Evolutionary conservation across 257 asterid genomes (phyloP), one percentile per base, ranked within the genome.

Genomic region (Solanum appendiculatum): DNA sequence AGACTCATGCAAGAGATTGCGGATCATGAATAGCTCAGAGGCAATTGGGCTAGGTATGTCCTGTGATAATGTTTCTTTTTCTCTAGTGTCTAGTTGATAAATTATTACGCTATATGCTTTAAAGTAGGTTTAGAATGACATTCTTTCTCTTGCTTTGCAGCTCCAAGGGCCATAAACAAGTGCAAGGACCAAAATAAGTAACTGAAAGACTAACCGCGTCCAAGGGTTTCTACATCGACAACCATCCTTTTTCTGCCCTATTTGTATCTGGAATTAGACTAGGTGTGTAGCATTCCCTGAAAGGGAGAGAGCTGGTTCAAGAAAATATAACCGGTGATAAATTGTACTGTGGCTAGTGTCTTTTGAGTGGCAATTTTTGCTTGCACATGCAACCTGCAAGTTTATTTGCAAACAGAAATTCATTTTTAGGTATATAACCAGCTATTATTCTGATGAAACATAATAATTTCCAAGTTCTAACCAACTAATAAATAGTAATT

Each of bases 21-120:
- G 99, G 92, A 96, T 96, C 93, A 95, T 96, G 98, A 94, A 93
- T 88, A 94, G 99, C 89, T 92, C 98, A 1, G 98, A 96, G 70
- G 98, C 98, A 63, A 92, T 94, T 11, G 99, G 98, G 27, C 92
- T 96, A 91, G 98, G 99, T 96, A 92, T 20, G 91, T 10, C 54
- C 51, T 48, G 69, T 81, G 46, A 42, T 25, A 34, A 16, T 73
- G 33, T 15, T 25, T 29, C 29, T 31, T 80, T 23, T 39, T 4
- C 42, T 8, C 25, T 70, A 7, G 14, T 8, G 25, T 18, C 4
- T 9, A 33, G 42, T 69, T 69, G 40, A 69, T 69, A 31, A 31
- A 7, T 11, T n/a, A 5, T n/a, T 40, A 40, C 18, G 13, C 29
- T 36, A 9, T 27, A 12, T n/a, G 48, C 37, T 18, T 48, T 39